A percentile compares a stretch with the other conserved stretches of the same genome.
Conservation (phyloP, 176 grass and related monocot species). For the Bonia amplexicaulis region DNA sequence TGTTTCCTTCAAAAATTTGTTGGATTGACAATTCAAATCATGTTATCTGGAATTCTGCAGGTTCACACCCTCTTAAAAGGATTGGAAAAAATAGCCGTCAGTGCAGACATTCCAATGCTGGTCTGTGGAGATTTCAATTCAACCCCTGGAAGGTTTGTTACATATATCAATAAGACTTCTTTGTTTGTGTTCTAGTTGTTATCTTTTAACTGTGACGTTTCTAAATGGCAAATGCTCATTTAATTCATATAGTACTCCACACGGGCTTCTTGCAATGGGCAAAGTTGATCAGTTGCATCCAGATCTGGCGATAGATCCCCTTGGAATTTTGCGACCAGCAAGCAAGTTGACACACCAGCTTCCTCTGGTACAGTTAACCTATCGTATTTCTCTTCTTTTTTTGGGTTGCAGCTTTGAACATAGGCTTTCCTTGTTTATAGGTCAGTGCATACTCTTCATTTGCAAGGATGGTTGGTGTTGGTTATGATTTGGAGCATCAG, state of each 20-base stretch:
- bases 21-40: neutral
- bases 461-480: slow-evolving; percentile 51
- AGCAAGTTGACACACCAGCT: slow-evolving; percentile 88
- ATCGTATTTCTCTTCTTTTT: neutral
- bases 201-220: neutral
- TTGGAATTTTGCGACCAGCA: slow-evolving; percentile 64
- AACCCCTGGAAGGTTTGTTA: slow-evolving; percentile 66
- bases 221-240: neutral
- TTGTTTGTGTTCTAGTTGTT: neutral
- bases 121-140: slow-evolving; percentile 96
- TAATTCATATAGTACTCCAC: slow-evolving; percentile 57
- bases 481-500: slow-evolving; percentile 67
- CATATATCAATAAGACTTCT: neutral
- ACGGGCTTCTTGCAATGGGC: slow-evolving; percentile 74
- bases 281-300: slow-evolving; percentile 83
- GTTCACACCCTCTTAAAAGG: slow-evolving; percentile 90
- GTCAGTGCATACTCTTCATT: slow-evolving; percentile 93
- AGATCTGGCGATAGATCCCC: slow-evolving; percentile 65
- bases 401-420: slow-evolving; percentile 14
- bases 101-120: slow-evolving; percentile 94
- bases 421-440: slow-evolving; percentile 37
- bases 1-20: slow-evolving; percentile 9
- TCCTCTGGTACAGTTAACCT: slow-evolving; percentile 58
- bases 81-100: slow-evolving; percentile 86
- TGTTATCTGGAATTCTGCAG: slow-evolving; percentile 27